phyloP scores from a whole-genome alignment of 345 rosid species.

The Balakata baccata region DNA sequence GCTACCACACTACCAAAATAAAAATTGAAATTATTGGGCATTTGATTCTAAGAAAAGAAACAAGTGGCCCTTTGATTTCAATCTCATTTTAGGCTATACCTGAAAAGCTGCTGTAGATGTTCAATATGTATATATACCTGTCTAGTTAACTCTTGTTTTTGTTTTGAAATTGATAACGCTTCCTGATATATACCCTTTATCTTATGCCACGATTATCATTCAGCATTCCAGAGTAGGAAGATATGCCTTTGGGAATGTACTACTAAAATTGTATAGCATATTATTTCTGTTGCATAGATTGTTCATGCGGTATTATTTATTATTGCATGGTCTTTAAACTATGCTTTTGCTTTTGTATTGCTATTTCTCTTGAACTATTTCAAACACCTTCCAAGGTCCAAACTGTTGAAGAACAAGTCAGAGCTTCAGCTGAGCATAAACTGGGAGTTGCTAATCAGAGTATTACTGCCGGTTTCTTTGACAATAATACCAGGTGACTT shows the following conservation, averaged over 20 bases:
- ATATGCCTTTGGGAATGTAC: too few species aligned
- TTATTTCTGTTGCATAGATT: neutral
- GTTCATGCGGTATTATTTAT: neutral
- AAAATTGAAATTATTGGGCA: neutral
- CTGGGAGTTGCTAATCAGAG: slow-evolving; percentile 98
- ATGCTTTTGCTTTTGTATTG: neutral
- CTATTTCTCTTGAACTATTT: neutral
- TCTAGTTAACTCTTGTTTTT: neutral
- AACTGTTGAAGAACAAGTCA: slow-evolving; percentile 95
- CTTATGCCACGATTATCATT: neutral
- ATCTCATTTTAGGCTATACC: too few species aligned
- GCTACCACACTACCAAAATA: neutral
- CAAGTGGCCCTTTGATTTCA: neutral
- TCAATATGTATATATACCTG: neutral
- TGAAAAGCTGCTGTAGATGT: neutral
- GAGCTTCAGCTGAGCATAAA: slow-evolving; percentile 94
- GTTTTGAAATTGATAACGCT: neutral
- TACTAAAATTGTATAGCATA: slow-evolving; percentile 1
- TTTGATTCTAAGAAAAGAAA: neutral
- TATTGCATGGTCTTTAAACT: neutral
- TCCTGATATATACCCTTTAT: neutral
- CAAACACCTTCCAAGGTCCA: slow-evolving; percentile 47
- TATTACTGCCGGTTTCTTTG: slow-evolving; percentile 93
- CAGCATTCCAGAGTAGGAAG: neutral
- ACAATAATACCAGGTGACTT: slow-evolving; percentile 80